phyloP scores from a whole-genome alignment of 2,329 filamentous ascomycete genomes.

The Calonectria pauciramosa region DNA sequence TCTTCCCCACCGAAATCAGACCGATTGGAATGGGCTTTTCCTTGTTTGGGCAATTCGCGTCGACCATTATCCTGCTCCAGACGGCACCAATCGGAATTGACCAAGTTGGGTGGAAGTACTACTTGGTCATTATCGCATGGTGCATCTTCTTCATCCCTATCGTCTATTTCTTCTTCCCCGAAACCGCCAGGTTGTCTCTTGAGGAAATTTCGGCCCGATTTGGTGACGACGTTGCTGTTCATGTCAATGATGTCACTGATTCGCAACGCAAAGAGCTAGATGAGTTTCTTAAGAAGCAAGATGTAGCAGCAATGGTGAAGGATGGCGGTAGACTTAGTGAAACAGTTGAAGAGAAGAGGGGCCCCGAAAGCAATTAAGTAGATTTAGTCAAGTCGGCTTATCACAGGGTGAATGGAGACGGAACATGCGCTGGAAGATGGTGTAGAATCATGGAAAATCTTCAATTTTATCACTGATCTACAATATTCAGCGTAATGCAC shows the following conservation, averaged over 20 bases:
- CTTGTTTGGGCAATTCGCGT: constrained; percentile 63
- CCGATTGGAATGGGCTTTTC: constrained; percentile 66
- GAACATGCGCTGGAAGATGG: background rate
- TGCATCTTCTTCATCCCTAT: constrained; percentile 48
- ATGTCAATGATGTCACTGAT: constrained; percentile 58
- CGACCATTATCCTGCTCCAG: constrained; percentile 63
- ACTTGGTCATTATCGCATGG: constrained; percentile 62
- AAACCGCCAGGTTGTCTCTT: constrained; percentile 53
- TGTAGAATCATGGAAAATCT: background rate
- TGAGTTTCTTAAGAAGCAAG: constrained; percentile 35
- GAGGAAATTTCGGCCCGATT: constrained; percentile 55
- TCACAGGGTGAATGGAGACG: background rate
- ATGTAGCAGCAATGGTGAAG: constrained; percentile 28
- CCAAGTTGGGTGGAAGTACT: constrained; percentile 64
- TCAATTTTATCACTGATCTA: background rate
- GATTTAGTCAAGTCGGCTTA: too few species aligned
- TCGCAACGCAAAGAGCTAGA: constrained; percentile 41
- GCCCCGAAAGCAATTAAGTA: background rate
- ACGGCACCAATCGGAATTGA: constrained; percentile 54
- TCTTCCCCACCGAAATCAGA: constrained; percentile 62
- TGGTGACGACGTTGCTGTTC: constrained; percentile 64
- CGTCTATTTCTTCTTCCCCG: constrained; percentile 50
- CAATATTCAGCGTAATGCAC: background rate
- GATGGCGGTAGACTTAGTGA: background rate
- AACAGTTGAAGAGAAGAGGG: background rate